Percentiles rank a stretch among this genome's conserved stretches.
phyloP scores from a whole-genome alignment of 768 basidiomycete species.

The Amanita pallidorosea region DNA sequence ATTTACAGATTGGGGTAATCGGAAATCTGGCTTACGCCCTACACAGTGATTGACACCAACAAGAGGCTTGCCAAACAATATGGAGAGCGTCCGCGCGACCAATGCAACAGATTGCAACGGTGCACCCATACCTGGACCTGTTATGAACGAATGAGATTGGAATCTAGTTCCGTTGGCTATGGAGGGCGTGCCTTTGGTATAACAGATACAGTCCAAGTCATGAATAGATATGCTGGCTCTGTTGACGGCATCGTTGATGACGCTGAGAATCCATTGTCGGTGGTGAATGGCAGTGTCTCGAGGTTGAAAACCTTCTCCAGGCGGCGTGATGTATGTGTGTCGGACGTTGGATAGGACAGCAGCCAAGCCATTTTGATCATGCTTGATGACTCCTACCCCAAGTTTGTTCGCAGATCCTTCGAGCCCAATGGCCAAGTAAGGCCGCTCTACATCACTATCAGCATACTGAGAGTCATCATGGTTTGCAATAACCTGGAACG shows the following conservation, averaged over 20 bases:
- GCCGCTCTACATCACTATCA: conserved; percentile 32
- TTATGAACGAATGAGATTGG: neutral
- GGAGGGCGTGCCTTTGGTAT: conserved; percentile 65
- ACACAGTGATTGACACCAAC: conserved; percentile 99
- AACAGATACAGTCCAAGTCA: conserved; percentile 91
- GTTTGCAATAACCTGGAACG: conserved; percentile 21
- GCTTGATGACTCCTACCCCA: conserved; percentile 86
- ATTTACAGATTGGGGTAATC: neutral
- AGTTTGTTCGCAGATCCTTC: conserved; percentile 99
- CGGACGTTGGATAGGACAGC: conserved; percentile 84
- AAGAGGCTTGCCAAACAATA: conserved; percentile 83
- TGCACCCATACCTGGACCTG: conserved; percentile 99
- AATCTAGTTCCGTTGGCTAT: neutral
- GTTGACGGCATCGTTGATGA: conserved; percentile 67
- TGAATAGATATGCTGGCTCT: conserved; percentile 61
- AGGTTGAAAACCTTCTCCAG: conserved; percentile 95
- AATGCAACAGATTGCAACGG: conserved; percentile 92
- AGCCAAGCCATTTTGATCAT: conserved; percentile 61
- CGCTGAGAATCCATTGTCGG: conserved; percentile 79
- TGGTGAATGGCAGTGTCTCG: conserved; percentile 94
- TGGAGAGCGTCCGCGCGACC: conserved; percentile 82
- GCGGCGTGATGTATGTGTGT: conserved; percentile 98
- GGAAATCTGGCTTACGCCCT: conserved; percentile 58
- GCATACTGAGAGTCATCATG: neutral
- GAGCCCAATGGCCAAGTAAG: conserved; percentile 84